These are phyloP conservation scores for Drechslerella stenobrocha DNA, from an alignment of 2,329 filamentous ascomycete genomes.

Conservation along the genomic window DNA sequence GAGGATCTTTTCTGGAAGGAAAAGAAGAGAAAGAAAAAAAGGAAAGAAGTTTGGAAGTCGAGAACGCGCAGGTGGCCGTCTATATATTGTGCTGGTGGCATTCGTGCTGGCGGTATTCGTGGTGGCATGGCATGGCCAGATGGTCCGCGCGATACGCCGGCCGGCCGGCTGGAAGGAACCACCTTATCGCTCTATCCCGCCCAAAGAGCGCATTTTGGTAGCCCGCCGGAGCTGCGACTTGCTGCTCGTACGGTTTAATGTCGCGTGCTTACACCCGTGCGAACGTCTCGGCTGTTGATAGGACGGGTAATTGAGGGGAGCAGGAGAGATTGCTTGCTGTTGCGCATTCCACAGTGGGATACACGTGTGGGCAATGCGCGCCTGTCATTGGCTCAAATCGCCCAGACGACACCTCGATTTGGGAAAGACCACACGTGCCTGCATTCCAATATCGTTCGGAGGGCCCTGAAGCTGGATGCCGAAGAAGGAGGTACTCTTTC, in stretches of 20 bases:
- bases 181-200: constrained; percentile 46
- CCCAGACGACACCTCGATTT: constrained; percentile 33
- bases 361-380: constrained; percentile 41
- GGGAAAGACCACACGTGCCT: constrained; percentile 48
- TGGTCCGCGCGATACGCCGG: neutral
- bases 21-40: constrained; percentile 26
- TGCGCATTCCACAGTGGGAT: constrained; percentile 35
- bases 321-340: constrained; percentile 21
- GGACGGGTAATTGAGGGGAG: constrained; percentile 44
- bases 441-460: constrained; percentile 32
- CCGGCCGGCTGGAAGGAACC: constrained; percentile 26
- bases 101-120: constrained; percentile 8
- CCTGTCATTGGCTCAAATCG: constrained; percentile 38
- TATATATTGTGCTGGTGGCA: constrained; percentile 46
- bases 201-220: constrained; percentile 20
- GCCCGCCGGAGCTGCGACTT: constrained; percentile 18
- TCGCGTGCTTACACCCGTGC: constrained; percentile 49
- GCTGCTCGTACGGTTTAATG: constrained; percentile 42
- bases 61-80: constrained; percentile 42
- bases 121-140: constrained; percentile 20
- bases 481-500: too few relatives aligned
- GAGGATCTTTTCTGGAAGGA: constrained; percentile 31
- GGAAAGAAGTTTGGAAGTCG: constrained; percentile 8
- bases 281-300: constrained; percentile 42
- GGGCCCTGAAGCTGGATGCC: neutral